phyloP scores from a whole-genome alignment of 495 filamentous ascomycete genomes.

The Xylaria curta region DNA sequence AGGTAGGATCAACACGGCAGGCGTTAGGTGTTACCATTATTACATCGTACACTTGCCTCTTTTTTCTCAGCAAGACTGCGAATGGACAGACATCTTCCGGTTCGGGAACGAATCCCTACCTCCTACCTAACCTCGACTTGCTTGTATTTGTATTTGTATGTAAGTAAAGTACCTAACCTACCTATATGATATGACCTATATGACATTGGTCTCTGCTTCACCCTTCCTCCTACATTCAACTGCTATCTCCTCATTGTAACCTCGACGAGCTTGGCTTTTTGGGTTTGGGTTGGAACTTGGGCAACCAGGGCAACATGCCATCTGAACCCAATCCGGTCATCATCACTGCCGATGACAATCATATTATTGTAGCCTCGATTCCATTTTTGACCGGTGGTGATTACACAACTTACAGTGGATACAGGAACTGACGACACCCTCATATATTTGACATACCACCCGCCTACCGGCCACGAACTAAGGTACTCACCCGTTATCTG shows the following conservation, averaged over 20 bases:
- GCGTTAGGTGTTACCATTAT: not conserved
- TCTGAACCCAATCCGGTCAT: constrained; percentile 19
- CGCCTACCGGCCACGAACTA: not conserved
- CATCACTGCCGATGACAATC: constrained; percentile 11
- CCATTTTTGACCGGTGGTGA: not conserved
- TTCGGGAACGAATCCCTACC: not conserved
- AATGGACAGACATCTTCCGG: not conserved
- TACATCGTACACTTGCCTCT: constrained; percentile 2
- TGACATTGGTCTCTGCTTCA: not conserved
- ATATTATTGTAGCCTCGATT: not conserved
- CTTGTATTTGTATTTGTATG: not conserved
- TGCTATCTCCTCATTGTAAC: not conserved
- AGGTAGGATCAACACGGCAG: constrained; percentile 9
- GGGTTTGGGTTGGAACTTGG: not conserved
- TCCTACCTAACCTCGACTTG: not conserved
- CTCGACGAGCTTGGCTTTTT: not conserved
- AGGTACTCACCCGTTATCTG: not conserved
- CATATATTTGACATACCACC: constrained; percentile 1
- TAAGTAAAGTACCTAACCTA: not conserved
- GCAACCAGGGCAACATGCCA: constrained; percentile 7
- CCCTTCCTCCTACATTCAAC: not conserved
- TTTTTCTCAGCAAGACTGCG: not conserved
- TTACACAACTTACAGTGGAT: not conserved
- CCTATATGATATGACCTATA: constrained; percentile 8
- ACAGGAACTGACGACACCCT: not conserved